Base-by-base conservation (phyloP, 2,329 filamentous ascomycete genomes). In the Penicillium brevicompactum region DNA sequence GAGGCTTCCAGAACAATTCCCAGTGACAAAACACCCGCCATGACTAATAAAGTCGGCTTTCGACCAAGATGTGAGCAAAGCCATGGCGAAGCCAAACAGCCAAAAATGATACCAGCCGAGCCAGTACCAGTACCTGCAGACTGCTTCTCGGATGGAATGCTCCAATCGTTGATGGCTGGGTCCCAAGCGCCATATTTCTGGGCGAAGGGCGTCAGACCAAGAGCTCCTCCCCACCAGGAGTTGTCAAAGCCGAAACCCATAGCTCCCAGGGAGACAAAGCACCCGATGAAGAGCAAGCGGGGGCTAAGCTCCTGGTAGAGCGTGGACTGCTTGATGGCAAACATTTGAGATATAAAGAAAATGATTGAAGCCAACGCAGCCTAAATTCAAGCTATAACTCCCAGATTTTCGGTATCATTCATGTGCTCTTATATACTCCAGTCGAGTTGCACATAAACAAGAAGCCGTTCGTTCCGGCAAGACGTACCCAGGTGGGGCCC, bases 231-330 rank as follows among this genome's bases (percentile, higher is more conserved):
- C 60, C 58, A 62, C 60, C 58, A 60, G 22, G 49, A 53, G 30
- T 62, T 60, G 31, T 62, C 60, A 38, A 59, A 61, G 4, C 60
- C 58, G 49, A 61, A 63, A 16, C 38, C 38, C 38, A 41, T 41
- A 21, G 38, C 38, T 22, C 57, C 57, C 8, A 55, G 43, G n/a
- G 57, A 59, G 31, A 55, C 51, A 21, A 59, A 43, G 38, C 46
- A 56, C 14, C 57, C 57, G 30, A 60, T 56, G 27, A 60, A 58
- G 21, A 55, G 34, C 27, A 60, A 30, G 18, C 46, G 55, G 49
- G 50, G 55, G n/a, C 50, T 49, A 42, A 54, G 41, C 51, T 54
- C 51, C 41, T 49, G 51, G 41, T 54, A 54, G 16, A 54, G 51
- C 41, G 21, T 46, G 7, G 46, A 49, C 24, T 49, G 46, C 24